Percentiles rank a stretch among this genome's conserved stretches.
phyloP scores from a whole-genome alignment of 768 basidiomycete genomes.

The Mycena rebaudengoi region DNA sequence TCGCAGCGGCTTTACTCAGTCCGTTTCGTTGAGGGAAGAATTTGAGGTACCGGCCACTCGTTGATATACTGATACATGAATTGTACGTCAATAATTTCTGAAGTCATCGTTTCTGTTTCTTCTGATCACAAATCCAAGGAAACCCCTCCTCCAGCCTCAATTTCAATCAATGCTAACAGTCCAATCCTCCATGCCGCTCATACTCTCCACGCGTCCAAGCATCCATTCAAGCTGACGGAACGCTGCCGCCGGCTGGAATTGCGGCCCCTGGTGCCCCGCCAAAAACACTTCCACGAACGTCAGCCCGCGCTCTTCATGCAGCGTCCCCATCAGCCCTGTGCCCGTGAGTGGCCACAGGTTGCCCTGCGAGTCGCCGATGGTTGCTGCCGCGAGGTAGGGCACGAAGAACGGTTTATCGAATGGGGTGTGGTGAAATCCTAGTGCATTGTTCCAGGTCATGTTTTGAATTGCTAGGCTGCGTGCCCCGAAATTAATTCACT shows the following conservation, averaged over 20 bases:
- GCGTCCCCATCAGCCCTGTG: constrained; percentile 1
- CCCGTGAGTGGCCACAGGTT: background rate
- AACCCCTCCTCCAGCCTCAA: too few relatives aligned
- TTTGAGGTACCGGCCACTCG: too few relatives aligned
- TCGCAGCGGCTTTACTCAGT: too few relatives aligned
- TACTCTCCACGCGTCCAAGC: constrained; percentile 1
- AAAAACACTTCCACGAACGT: background rate
- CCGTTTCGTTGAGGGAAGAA: too few relatives aligned
- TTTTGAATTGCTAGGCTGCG: constrained; percentile 11
- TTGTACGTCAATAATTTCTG: too few relatives aligned
- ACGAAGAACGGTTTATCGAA: background rate
- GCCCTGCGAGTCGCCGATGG: background rate
- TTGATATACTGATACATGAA: too few relatives aligned
- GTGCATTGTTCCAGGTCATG: constrained; percentile 11
- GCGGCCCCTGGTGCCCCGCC: background rate
- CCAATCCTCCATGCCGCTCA: constrained; percentile 4
- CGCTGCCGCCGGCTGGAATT: constrained; percentile 1
- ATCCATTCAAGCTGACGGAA: constrained; percentile 4
- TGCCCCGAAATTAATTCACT: too few relatives aligned
- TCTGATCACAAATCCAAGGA: too few relatives aligned
- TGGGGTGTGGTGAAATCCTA: background rate
- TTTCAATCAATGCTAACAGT: background rate
- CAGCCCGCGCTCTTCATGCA: background rate
- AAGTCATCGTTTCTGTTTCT: too few relatives aligned
- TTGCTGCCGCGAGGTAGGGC: background rate